Conservation (phyloP, 495 filamentous ascomycete genomes). For the Penicillium ucsense region DNA sequence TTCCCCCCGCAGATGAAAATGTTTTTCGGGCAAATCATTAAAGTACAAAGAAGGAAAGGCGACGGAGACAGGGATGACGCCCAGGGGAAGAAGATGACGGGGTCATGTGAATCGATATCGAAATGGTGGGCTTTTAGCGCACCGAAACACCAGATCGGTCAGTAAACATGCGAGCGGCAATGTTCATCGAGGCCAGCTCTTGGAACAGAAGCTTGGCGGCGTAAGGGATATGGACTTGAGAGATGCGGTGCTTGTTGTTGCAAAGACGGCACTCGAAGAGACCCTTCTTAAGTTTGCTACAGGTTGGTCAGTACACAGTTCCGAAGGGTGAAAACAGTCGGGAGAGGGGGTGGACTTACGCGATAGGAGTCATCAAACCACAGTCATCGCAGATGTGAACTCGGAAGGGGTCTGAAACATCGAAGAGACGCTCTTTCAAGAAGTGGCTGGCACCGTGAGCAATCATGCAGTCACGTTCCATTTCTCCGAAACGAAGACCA, state of each 20-base stretch:
- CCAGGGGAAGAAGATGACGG: constrained; percentile 1
- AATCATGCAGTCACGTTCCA: constrained; percentile 99
- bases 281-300: constrained; percentile 86
- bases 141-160: constrained; percentile 46
- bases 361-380: constrained; percentile 96
- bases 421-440: constrained; percentile 93
- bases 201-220: constrained; percentile 98
- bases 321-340: neutral
- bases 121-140: constrained; percentile 14
- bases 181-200: constrained; percentile 96
- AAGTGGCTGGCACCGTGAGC: constrained; percentile 93
- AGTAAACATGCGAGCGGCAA: constrained; percentile 93
- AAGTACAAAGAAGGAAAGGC: constrained; percentile 12
- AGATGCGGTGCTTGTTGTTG: constrained; percentile 97
- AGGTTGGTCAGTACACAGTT: neutral
- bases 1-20: constrained; percentile 9
- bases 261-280: constrained; percentile 94
- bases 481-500: constrained; percentile 98
- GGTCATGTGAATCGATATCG: constrained; percentile 1
- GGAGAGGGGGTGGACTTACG: constrained; percentile 56
- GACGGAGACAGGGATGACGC: neutral
- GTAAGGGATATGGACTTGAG: constrained; percentile 94
- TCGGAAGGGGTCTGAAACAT: constrained; percentile 95
- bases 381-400: constrained; percentile 99
- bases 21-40: constrained; percentile 23